A percentile compares a stretch with the other conserved stretches of the same genome.
phyloP scores from a whole-genome alignment of 2,329 filamentous ascomycete species.

The Lecanicillium sp. region DNA sequence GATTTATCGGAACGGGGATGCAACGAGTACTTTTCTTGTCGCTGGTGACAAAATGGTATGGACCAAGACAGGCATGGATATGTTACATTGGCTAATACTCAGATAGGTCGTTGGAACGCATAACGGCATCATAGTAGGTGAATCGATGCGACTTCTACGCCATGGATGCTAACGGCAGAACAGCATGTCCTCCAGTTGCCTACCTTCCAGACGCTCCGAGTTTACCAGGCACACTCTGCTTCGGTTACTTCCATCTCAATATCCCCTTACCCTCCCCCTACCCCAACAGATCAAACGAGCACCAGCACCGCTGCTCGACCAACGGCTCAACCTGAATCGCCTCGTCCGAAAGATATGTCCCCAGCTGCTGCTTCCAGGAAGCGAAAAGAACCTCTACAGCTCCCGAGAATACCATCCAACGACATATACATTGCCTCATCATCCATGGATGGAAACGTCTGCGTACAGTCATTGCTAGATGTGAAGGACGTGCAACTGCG shows the following conservation, averaged over 20 bases:
- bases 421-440: conserved; percentile 90
- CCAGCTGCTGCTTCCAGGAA: conserved; percentile 44
- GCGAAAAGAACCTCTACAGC: conserved; percentile 40
- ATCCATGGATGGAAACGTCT: conserved; percentile 93
- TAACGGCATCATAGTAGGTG: conserved; percentile 85
- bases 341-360: conserved; percentile 26
- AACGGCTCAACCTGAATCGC: conserved; percentile 20
- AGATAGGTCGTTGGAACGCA: conserved; percentile 81
- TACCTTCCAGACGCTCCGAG: conserved; percentile 68
- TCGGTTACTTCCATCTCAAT: conserved; percentile 86
- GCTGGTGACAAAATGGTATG: conserved; percentile 93
- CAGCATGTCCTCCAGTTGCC: conserved; percentile 83
- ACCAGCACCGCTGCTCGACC: conserved; percentile 18
- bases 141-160: background rate
- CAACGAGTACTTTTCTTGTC: conserved; percentile 82
- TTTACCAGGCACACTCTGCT: conserved; percentile 88
- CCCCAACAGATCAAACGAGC: conserved; percentile 33
- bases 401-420: conserved; percentile 74
- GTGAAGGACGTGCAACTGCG: conserved; percentile 82
- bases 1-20: conserved; percentile 90
- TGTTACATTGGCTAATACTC: conserved; percentile 21
- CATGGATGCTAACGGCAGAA: conserved; percentile 18
- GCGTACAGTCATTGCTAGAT: conserved; percentile 79
- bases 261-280: conserved; percentile 66
- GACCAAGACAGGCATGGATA: background rate